phyloP scores from a whole-genome alignment of 106 monocot genomes.

The Apostasia ramifera region DNA sequence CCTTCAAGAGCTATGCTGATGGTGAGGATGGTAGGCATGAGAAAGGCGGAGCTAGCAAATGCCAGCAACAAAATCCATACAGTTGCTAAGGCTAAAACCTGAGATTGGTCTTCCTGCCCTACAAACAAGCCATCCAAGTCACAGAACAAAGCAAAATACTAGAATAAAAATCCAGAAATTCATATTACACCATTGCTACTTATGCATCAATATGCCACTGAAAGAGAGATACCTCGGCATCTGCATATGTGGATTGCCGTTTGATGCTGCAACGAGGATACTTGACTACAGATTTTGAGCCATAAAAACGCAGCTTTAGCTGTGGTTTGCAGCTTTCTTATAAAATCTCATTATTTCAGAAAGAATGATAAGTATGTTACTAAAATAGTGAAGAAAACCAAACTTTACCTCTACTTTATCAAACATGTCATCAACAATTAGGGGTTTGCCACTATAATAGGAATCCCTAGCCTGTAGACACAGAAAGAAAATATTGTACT shows the following conservation, averaged over 20 bases:
- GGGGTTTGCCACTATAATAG: constrained; percentile 88
- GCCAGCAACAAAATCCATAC: constrained; percentile 69
- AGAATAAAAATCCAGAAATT: neutral
- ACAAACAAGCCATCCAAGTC: constrained; percentile 55
- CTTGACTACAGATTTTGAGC: constrained; percentile 87
- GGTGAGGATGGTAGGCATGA: constrained; percentile 42
- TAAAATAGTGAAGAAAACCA: neutral
- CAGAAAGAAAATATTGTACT: neutral
- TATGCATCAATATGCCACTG: neutral
- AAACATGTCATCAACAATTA: constrained; percentile 97
- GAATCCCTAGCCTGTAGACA: constrained; percentile 74
- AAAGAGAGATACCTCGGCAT: constrained; percentile 75
- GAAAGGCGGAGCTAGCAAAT: constrained; percentile 45
- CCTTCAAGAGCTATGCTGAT: constrained; percentile 31
- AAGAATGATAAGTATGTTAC: neutral
- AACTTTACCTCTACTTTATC: constrained; percentile 88
- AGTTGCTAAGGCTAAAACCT: constrained; percentile 73
- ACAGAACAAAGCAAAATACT: constrained; percentile 17
- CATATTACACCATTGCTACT: neutral
- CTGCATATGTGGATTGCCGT: constrained; percentile 81
- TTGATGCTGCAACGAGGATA: constrained; percentile 94
- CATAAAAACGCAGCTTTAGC: constrained; percentile 81
- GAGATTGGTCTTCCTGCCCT: constrained; percentile 99
- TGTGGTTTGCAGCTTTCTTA: constrained; percentile 14
- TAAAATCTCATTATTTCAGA: neutral